Conservation (phyloP, 345 rosid species). For the Iberis pinnata region DNA sequence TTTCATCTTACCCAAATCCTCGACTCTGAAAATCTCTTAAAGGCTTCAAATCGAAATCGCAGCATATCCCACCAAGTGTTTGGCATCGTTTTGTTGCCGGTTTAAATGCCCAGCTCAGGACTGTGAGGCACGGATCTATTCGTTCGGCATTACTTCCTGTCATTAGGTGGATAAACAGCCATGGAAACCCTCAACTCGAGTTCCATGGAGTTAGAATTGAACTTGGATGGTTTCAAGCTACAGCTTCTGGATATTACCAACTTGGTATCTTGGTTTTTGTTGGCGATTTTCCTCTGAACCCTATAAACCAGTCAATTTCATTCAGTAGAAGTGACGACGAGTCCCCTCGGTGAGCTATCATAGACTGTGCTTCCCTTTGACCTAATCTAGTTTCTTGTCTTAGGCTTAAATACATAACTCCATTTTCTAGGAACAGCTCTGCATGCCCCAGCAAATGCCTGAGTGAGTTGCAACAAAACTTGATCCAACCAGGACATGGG, state of each 20-base stretch:
- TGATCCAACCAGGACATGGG: conserved; percentile 49
- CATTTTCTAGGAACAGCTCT: conserved; percentile 44
- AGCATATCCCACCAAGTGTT: conserved; percentile 90
- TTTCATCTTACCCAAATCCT: not conserved
- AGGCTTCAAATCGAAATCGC: conserved; percentile 18
- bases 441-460: conserved; percentile 37
- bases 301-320: conserved; percentile 37
- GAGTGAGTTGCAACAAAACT: conserved; percentile 53
- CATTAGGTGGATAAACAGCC: conserved; percentile 77
- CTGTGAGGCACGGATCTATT: conserved; percentile 83
- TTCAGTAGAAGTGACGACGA: conserved; percentile 40
- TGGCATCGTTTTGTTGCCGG: conserved; percentile 96
- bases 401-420: not conserved
- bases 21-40: conserved; percentile 5
- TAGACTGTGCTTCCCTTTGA: conserved; percentile 7
- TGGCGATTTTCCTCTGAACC: conserved; percentile 48
- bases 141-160: conserved; percentile 72
- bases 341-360: conserved; percentile 47
- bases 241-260: conserved; percentile 97
- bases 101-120: conserved; percentile 89
- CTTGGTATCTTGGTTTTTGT: conserved; percentile 76
- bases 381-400: not conserved
- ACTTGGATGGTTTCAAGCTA: conserved; percentile 97
- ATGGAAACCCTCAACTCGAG: conserved; percentile 87
- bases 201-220: conserved; percentile 82